Percentiles rank a stretch among this genome's conserved stretches.
Conservation (phyloP, 495 filamentous ascomycete species). For the Massariosphaeria phaeospora region DNA sequence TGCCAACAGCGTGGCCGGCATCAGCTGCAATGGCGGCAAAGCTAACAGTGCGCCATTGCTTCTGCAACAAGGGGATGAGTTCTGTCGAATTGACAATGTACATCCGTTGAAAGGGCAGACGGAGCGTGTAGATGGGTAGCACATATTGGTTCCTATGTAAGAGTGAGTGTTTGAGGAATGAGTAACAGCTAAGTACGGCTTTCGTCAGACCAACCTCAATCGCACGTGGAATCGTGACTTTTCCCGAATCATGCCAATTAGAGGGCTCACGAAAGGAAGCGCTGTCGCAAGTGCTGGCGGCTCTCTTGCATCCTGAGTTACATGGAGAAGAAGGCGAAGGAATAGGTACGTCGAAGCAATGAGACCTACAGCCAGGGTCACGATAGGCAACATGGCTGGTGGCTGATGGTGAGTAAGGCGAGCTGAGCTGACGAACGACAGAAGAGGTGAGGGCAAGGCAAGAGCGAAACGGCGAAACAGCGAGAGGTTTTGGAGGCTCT, state of each 20-base stretch:
- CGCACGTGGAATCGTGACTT: neutral
- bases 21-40: neutral
- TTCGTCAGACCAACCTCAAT: neutral
- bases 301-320: neutral
- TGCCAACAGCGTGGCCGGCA: neutral
- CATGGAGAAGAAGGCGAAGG: neutral
- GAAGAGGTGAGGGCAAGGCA: neutral
- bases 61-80: neutral
- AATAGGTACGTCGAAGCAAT: neutral
- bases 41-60: neutral
- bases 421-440: neutral
- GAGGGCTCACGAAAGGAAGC: neutral
- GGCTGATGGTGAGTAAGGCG: neutral
- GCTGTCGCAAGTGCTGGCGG: neutral
- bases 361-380: neutral
- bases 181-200: neutral
- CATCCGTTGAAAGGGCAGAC: neutral
- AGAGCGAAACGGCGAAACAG: neutral
- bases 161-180: neutral
- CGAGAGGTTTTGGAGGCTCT: neutral
- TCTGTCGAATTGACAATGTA: neutral
- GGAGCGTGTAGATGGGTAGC: neutral
- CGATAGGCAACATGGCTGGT: neutral
- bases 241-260: neutral
- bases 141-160: neutral